These are phyloP conservation scores for Dorcoceras hygrometricum DNA, from an alignment of 257 asterid genomes.

Conservation along the genomic window DNA sequence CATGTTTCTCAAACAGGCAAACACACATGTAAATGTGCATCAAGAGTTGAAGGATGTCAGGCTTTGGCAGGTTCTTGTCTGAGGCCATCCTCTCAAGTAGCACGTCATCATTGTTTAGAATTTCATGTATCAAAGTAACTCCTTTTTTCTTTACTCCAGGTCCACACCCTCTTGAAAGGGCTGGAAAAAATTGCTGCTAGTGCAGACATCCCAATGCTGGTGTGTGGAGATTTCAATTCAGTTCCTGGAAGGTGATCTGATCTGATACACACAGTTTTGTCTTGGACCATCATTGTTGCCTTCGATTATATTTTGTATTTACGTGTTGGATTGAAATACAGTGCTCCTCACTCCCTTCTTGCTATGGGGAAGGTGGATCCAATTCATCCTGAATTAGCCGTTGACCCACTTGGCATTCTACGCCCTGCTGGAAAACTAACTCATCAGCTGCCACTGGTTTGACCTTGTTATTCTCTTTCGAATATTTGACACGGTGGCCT, in stretches of 20 bases:
- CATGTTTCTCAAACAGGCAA: slow-evolving; percentile 48
- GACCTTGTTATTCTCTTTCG: not conserved
- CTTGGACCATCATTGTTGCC: not conserved
- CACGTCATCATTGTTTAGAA: slow-evolving; percentile 14
- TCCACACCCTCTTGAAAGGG: slow-evolving; percentile 90
- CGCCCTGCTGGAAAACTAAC: slow-evolving; percentile 66
- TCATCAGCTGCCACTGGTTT: slow-evolving; percentile 91
- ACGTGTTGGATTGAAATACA: slow-evolving; percentile 30
- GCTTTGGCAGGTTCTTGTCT: slow-evolving; percentile 87
- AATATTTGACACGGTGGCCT: not conserved
- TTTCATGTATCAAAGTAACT: slow-evolving; percentile 21
- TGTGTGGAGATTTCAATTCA: slow-evolving; percentile 94
- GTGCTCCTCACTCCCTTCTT: slow-evolving; percentile 97
- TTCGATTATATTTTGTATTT: slow-evolving; percentile 5
- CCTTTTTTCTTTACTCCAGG: slow-evolving; percentile 47
- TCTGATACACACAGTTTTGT: slow-evolving; percentile 2
- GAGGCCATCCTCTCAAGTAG: slow-evolving; percentile 19
- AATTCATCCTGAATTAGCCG: slow-evolving; percentile 71
- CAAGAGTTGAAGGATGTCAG: slow-evolving; percentile 92
- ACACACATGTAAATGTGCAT: slow-evolving; percentile 85
- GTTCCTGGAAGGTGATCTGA: slow-evolving; percentile 83
- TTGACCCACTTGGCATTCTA: slow-evolving; percentile 86
- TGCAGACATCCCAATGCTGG: slow-evolving; percentile 94
- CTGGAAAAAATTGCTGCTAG: slow-evolving; percentile 92
- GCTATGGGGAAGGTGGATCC: slow-evolving; percentile 97